Conservation (phyloP, 495 filamentous ascomycete genomes). For the Penicillium canariense region DNA sequence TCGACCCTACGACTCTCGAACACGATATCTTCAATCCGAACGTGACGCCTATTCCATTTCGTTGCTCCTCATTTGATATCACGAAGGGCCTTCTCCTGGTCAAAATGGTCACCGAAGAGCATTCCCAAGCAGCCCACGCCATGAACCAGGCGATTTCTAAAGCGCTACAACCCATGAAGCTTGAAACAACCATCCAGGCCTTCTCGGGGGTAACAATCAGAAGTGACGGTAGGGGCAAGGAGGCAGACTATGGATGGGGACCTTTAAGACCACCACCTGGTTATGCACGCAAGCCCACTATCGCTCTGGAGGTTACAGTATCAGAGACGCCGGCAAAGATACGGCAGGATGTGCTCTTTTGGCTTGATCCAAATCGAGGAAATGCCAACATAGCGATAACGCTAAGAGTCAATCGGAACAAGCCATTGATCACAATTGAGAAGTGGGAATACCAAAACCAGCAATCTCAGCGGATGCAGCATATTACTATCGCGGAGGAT, state of each 20-base stretch:
- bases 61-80: not conserved
- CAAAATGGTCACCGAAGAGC: not conserved
- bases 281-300: not conserved
- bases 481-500: not conserved
- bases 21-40: not conserved
- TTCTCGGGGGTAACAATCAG: not conserved
- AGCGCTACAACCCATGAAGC: not conserved
- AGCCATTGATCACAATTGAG: not conserved
- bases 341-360: not conserved
- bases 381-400: not conserved
- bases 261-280: not conserved
- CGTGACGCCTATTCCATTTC: not conserved
- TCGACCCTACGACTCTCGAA: not conserved
- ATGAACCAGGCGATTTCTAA: not conserved
- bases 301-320: not conserved
- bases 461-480: not conserved
- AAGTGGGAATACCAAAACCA: conserved; percentile 1
- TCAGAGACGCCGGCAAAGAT: not conserved
- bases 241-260: not conserved
- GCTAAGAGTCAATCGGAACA: not conserved
- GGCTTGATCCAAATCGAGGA: not conserved
- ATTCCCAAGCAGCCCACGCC: not conserved
- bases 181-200: not conserved
- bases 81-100: not conserved
- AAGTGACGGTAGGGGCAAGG: not conserved